These are phyloP conservation scores for Eucalyptus camaldulensis DNA, from an alignment of 345 rosid species.

Conservation along the genomic window DNA sequence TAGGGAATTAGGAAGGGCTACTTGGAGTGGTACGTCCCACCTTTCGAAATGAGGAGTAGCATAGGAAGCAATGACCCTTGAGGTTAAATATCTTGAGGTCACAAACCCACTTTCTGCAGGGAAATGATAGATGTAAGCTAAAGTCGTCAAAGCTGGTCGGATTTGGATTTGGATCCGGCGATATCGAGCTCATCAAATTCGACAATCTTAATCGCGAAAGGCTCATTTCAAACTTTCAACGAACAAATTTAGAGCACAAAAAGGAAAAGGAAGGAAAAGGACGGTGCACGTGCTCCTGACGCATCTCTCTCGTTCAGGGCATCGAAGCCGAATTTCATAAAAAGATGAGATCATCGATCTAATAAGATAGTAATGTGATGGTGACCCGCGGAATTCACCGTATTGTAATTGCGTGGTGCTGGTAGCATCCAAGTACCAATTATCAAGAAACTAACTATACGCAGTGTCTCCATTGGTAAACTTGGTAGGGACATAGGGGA, in stretches of 20 bases:
- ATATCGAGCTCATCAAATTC: neutral
- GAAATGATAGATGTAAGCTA: neutral
- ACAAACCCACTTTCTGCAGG: neutral
- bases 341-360: accelerated
- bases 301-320: neutral
- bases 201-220: neutral
- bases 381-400: accelerated
- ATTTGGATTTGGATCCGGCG: neutral
- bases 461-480: neutral
- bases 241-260: neutral
- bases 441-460: neutral
- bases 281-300: neutral
- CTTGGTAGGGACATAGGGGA: neutral
- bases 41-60: neutral
- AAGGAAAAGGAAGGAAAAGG: neutral
- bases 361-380: neutral
- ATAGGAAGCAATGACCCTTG: neutral
- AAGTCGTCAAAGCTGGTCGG: neutral
- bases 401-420: accelerated
- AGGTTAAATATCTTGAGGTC: neutral
- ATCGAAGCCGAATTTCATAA: neutral
- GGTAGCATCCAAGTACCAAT: neutral
- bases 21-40: neutral
- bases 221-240: neutral
- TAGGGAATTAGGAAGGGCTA: neutral